A percentile compares a stretch with the other conserved stretches of the same genome.
These are phyloP conservation scores for Penicillium verrucosum DNA, from an alignment of 2,329 filamentous ascomycete species.

Conservation along the genomic window DNA sequence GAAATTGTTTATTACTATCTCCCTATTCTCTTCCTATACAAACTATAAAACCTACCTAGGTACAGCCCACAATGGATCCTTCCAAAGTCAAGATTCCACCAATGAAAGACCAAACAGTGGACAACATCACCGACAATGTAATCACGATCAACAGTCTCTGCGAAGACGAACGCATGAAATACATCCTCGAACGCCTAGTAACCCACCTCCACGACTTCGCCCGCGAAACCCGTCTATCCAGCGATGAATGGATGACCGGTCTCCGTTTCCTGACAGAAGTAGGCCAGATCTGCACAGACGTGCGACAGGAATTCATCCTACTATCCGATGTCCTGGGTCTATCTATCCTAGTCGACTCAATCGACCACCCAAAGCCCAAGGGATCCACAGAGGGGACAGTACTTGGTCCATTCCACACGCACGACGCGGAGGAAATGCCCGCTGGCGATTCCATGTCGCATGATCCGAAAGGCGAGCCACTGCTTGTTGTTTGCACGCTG, in stretches of 20 bases:
- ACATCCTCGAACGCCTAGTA: conserved; percentile 69
- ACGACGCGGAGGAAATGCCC: conserved; percentile 60
- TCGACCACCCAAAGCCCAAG: conserved; percentile 76
- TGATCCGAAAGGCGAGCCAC: conserved; percentile 65
- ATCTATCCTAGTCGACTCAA: conserved; percentile 74
- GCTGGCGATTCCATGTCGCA: conserved; percentile 63
- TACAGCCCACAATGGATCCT: conserved; percentile 37
- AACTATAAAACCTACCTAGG: too few relatives aligned
- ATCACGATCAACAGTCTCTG: conserved; percentile 71
- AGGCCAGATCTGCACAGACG: conserved; percentile 70
- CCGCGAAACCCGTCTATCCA: conserved; percentile 71
- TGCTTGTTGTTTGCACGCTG: conserved; percentile 71
- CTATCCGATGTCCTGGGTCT: conserved; percentile 76
- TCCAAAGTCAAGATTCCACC: conserved; percentile 42
- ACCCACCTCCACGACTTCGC: conserved; percentile 79
- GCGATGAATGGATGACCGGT: conserved; percentile 73
- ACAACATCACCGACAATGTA: conserved; percentile 77
- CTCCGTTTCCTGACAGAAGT: conserved; percentile 68
- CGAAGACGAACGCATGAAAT: conserved; percentile 63
- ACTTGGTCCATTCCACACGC: conserved; percentile 78
- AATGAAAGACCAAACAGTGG: conserved; percentile 69
- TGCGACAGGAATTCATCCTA: conserved; percentile 79
- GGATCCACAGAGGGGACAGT: conserved; percentile 73
- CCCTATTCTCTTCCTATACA: too few relatives aligned
- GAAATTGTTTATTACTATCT: too few relatives aligned